Base-by-base conservation (phyloP, 352 stramenopile species). In the Globisporangium apiculatum region DNA sequence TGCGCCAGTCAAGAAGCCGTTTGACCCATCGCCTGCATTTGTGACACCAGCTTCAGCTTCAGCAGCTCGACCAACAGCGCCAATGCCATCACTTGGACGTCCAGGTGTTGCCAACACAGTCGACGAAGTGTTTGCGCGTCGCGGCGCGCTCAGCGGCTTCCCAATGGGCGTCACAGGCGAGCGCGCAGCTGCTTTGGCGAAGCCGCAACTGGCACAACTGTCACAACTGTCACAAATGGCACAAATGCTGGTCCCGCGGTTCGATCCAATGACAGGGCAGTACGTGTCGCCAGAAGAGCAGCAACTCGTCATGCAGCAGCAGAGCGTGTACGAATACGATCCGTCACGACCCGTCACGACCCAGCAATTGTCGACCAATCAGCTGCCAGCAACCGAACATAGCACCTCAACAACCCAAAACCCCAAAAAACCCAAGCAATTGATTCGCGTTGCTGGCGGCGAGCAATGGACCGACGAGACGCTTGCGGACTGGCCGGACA, bases 401-500 rank as follows among this genome's bases (percentile, higher is more conserved):
- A 31, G 24, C 24, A 31, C 24, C 3, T 31, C 24, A 31, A 31
- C 24, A 31, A 31, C 24, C 1, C 24, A 31, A 31, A 50, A 61
- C 8, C 47, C 15, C 9, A 14, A 35, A 8, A 76, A 80, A 49
- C 46, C 60, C 4, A 94, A 91, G 57, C 69, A 74, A 42, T 72
- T 83, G 37, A 35, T 94, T 31, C 71, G 84, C 50, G 73, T 91
- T 60, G 84, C 76, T 9, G 82, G 82, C 1, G 94, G 93, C 8
- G 75, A 97, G 59, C 80, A 96, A 7, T 98, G 94, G 93, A 84
- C 94, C 24, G 95, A 99, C 64, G 53, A 66, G 40, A 97, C 91
- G 31, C 73, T 99, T 15, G 76, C 77, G 6, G 90, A 98, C 57
- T 99, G 94, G 94, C 95, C 95, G 0, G 86, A 97, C 17, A 98